phyloP scores from a whole-genome alignment of 768 basidiomycete species.

The Erythrobasidium yunnanense region DNA sequence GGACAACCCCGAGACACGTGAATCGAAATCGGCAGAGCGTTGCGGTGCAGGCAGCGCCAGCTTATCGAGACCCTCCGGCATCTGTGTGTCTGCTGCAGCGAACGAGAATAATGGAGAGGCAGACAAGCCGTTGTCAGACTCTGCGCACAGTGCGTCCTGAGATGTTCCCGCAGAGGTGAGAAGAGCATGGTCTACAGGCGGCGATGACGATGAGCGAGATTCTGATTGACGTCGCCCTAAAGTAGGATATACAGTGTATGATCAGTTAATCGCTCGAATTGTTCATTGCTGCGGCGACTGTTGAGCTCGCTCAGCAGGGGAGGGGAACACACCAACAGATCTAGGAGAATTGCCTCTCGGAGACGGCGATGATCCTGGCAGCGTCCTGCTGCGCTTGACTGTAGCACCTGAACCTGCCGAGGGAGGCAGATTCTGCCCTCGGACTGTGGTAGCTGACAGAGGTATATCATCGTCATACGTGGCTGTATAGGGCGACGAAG shows the following conservation, averaged over 20 bases:
- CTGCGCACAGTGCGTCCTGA: no score
- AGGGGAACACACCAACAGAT: slow-evolving; percentile 25
- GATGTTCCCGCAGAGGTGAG: no score
- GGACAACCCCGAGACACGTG: no score
- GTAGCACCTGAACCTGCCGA: background rate
- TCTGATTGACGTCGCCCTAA: background rate
- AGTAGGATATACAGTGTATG: background rate
- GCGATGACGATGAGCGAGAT: background rate
- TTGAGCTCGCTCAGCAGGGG: background rate
- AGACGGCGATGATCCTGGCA: background rate
- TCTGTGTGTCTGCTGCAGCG: no score
- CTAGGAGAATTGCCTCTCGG: background rate
- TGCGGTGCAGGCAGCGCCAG: no score
- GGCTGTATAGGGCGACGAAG: background rate
- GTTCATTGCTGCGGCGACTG: no score
- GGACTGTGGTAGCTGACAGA: background rate
- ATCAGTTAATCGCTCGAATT: background rate
- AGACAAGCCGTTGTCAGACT: no score
- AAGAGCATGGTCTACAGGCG: no score
- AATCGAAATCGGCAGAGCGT: no score
- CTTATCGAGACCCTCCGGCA: no score
- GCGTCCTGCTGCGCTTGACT: slow-evolving; percentile 15
- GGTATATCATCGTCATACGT: slow-evolving; percentile 15
- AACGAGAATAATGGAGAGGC: no score
- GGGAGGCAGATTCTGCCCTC: background rate